Conservation (phyloP, 2,329 filamentous ascomycete genomes). For the Whalleya microplaca region DNA sequence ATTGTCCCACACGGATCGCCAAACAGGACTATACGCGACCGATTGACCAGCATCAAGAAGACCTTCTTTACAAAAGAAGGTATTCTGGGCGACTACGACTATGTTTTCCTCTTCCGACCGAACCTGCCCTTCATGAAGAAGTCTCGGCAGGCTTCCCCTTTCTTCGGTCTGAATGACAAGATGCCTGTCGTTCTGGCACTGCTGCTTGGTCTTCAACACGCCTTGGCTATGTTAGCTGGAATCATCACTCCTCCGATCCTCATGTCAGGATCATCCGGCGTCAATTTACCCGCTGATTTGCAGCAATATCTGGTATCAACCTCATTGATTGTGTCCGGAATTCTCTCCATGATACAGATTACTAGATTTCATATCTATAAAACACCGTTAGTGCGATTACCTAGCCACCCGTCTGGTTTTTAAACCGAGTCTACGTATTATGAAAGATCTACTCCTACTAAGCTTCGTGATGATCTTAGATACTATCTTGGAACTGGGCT, state of each 20-base stretch:
- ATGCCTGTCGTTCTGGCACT: slow-evolving; percentile 77
- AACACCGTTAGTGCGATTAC: slow-evolving; percentile 55
- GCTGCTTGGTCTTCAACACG: slow-evolving; percentile 78
- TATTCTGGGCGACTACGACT: slow-evolving; percentile 85
- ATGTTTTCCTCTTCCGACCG: slow-evolving; percentile 81
- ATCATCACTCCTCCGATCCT: slow-evolving; percentile 81
- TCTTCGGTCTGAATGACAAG: slow-evolving; percentile 80
- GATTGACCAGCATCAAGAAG: slow-evolving; percentile 39
- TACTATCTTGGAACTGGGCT: slow-evolving; percentile 81
- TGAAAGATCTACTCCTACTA: neutral
- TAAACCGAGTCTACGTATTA: neutral
- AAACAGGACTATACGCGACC: slow-evolving; percentile 38
- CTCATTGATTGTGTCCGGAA: slow-evolving; percentile 76
- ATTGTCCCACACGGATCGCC: slow-evolving; percentile 48
- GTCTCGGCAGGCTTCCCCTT: slow-evolving; percentile 63
- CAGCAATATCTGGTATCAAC: slow-evolving; percentile 81
- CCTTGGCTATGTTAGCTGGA: slow-evolving; percentile 75
- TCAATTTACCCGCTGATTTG: slow-evolving; percentile 62
- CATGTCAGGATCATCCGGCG: slow-evolving; percentile 62
- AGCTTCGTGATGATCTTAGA: slow-evolving; percentile 41
- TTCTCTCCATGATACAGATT: slow-evolving; percentile 77
- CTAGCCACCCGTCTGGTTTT: neutral
- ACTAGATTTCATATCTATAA: slow-evolving; percentile 73
- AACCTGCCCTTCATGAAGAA: slow-evolving; percentile 82
- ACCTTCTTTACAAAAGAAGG: slow-evolving; percentile 67